Conservation (phyloP, 2,329 filamentous ascomycete species). For the Fonsecaea erecta region DNA sequence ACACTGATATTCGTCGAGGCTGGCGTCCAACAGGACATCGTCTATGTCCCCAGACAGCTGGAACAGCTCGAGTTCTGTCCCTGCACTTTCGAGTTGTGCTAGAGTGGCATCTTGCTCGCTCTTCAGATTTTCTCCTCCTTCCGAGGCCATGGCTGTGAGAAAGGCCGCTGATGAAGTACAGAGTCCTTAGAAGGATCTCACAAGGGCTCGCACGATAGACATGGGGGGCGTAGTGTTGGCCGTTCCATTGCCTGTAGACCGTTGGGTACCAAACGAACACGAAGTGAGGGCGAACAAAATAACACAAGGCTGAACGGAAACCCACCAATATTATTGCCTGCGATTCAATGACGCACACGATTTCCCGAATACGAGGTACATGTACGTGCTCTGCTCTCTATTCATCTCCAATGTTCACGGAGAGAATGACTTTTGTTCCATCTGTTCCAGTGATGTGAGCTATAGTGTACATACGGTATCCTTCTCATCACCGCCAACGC, state of each 20-base stretch:
- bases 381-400: not conserved
- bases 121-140: conserved; percentile 1
- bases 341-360: conserved; percentile 20
- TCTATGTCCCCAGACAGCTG: conserved; percentile 65
- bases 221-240: not conserved
- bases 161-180: not conserved
- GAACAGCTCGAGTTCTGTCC: conserved; percentile 62
- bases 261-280: not conserved
- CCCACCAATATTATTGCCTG: not conserved
- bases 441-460: not conserved
- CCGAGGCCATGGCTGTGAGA: conserved; percentile 17
- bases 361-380: no score
- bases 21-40: conserved; percentile 74
- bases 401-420: not conserved
- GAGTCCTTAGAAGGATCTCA: conserved; percentile 1
- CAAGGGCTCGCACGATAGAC: conserved; percentile 3
- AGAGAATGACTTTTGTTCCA: not conserved
- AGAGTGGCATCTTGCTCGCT: conserved; percentile 27
- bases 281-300: not conserved
- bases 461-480: not conserved
- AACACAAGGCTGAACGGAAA: conserved; percentile 4
- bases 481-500: not conserved
- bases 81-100: conserved; percentile 36
- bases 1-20: conserved; percentile 83
- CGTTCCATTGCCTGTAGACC: not conserved